Evolutionary conservation across 164 flowering plant species (phyloP).

Genomic region (Pachysandra terminalis): DNA sequence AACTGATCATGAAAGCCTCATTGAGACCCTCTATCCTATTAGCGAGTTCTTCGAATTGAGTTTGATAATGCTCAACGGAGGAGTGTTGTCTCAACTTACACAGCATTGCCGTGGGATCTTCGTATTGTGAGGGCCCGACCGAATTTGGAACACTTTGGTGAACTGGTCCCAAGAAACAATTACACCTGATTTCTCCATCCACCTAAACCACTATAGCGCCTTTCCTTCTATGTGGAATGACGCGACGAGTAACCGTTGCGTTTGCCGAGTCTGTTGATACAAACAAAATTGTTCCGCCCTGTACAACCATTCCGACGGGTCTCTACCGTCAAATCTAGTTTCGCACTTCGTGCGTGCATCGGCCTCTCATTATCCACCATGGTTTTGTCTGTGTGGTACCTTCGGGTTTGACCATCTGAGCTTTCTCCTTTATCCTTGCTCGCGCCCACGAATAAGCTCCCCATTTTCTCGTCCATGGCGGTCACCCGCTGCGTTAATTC

Average conservation of each 20-base stretch:
- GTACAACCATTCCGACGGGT: neutral
- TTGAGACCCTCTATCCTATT: neutral
- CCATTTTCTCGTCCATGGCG: neutral
- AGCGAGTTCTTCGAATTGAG: neutral
- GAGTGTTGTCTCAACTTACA: neutral
- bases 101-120: neutral
- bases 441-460: neutral
- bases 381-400: neutral
- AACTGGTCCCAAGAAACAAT: neutral
- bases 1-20: neutral
- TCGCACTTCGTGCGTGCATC: neutral
- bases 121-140: neutral
- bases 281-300: neutral
- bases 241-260: neutral
- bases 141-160: neutral
- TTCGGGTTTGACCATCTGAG: neutral
- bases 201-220: neutral
- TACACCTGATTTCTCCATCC: neutral
- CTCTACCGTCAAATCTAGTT: neutral
- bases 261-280: neutral
- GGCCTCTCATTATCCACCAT: neutral
- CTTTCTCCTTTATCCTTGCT: neutral
- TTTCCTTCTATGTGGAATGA: neutral
- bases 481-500: neutral
- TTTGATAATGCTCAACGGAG: neutral